Percentiles rank a stretch among this genome's conserved stretches.
Evolutionary conservation across 2,329 filamentous ascomycete species (phyloP).

Genomic region (Aureobasidium melanogenum): DNA sequence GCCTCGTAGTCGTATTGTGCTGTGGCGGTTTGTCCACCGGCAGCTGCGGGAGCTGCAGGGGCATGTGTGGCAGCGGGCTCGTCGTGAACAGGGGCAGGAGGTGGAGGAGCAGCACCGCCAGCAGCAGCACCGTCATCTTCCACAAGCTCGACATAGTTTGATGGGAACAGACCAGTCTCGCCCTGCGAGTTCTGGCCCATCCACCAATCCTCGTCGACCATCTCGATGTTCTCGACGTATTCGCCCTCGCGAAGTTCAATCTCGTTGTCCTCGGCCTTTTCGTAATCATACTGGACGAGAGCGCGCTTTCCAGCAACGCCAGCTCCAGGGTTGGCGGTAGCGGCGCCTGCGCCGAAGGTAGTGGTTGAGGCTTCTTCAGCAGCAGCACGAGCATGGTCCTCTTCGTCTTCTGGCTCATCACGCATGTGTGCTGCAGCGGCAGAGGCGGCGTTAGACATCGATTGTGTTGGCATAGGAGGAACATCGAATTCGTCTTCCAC

Average conservation of each 20-base stretch:
- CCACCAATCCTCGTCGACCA: constrained; percentile 99
- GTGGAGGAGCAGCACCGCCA: constrained; percentile 33
- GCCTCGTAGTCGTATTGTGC: constrained; percentile 95
- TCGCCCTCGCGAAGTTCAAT: constrained; percentile 85
- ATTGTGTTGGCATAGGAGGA: constrained; percentile 55
- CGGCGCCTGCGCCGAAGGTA: constrained; percentile 36
- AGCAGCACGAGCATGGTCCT: constrained; percentile 49
- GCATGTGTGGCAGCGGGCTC: constrained; percentile 26
- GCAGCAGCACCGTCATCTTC: constrained; percentile 44
- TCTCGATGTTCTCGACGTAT: constrained; percentile 82
- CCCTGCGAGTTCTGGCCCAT: constrained; percentile 81
- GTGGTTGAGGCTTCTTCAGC: constrained; percentile 36
- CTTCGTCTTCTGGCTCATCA: constrained; percentile 54
- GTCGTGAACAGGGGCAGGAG: constrained; percentile 23
- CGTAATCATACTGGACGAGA: constrained; percentile 86
- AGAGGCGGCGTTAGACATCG: constrained; percentile 52
- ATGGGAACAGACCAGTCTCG: constrained; percentile 85
- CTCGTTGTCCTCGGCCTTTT: constrained; percentile 96
- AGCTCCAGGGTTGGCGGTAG: constrained; percentile 29
- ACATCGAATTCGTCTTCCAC: constrained; percentile 49
- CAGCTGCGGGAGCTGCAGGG: constrained; percentile 28
- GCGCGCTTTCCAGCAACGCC: constrained; percentile 57
- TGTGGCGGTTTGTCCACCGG: constrained; percentile 53
- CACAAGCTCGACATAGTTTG: constrained; percentile 89
- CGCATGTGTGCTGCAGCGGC: constrained; percentile 54